Base-by-base conservation (phyloP, 2,329 filamentous ascomycete species). In the Monosporascus sp. region DNA sequence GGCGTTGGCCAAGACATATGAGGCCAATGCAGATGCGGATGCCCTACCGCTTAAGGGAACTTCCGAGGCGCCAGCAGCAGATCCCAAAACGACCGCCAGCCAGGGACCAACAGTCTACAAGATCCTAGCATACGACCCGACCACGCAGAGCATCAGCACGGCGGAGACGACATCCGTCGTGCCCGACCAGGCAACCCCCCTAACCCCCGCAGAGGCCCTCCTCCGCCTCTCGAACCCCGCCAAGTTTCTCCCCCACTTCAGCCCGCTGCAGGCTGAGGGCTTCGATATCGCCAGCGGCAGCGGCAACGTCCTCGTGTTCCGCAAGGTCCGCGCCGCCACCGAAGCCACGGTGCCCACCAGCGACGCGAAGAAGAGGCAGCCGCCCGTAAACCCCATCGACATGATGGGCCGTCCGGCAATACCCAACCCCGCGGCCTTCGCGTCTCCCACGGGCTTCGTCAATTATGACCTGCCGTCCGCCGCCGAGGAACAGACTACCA, bases 251-350 rank as follows among this genome's bases (percentile, higher is more conserved):
- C 78, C 84, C 4, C 77, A 88, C 59, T 84, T 89, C 53, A 72
- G 74, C 3, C 68, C 75, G 1, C 74, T 88, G 2, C 77, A 84
- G 55, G 71, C 74, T 0, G 74, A 86, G 52, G 86, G 86, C 0
- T 89, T 84, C 57, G 85, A 88, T 60, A 83, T 88, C 40, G 78
- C 85, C 1, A 82, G 85, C 2, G 85, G 84, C 1, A 75, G 75
- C 48, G 79, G 78, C 6, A 78, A 89, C 57, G 74, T 88, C 5
- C 74, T 89, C 26, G 78, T 90, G 4, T 87, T 89, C 63, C 83
- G 82, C 57, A 85, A 87, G 67, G 76, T 81, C 4, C 73, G 75
- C 41, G 7, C 14, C 8, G 41, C 20, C 11, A 2, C 41, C 7
- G 62, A 70, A 3, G 61, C 69, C 26, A 53, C 58, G 9, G 57